phyloP scores from a whole-genome alignment of 176 grass and related monocot genomes.

The Cenchrus americanus region DNA sequence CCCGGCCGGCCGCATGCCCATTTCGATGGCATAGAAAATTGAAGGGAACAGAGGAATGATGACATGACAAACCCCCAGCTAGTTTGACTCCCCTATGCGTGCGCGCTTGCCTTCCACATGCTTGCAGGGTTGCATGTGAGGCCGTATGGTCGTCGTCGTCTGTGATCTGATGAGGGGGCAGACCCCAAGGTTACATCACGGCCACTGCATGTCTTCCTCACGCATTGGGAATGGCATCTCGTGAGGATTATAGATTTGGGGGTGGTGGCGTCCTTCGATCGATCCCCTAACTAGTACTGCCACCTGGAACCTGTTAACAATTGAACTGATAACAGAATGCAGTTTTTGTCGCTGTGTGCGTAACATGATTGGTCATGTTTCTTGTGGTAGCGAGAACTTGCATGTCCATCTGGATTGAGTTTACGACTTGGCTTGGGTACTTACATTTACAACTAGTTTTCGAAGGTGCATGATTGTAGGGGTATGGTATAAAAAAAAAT shows the following conservation, averaged over 20 bases:
- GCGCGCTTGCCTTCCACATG: background rate
- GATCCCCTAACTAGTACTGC: background rate
- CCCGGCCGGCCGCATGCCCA: constrained; percentile 44
- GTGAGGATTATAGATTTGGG: background rate
- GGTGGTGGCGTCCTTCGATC: background rate
- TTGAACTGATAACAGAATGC: background rate
- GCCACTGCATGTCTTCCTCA: constrained; percentile 23
- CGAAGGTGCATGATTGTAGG: too few relatives aligned
- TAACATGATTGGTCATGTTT: too few relatives aligned
- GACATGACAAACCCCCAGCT: constrained; percentile 16
- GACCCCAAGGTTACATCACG: constrained; percentile 20
- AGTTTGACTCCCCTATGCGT: constrained; percentile 9
- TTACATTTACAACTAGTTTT: too few relatives aligned
- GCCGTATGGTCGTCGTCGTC: constrained; percentile 11
- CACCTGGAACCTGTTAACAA: background rate
- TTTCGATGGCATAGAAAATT: constrained; percentile 4
- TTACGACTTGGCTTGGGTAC: too few relatives aligned
- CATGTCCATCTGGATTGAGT: too few relatives aligned
- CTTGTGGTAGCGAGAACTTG: too few relatives aligned
- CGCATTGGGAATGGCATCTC: background rate
- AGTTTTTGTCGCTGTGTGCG: too few relatives aligned
- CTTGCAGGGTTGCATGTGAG: background rate
- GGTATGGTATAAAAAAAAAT: too few relatives aligned
- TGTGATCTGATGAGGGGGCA: background rate
- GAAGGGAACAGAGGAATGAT: too few relatives aligned